Percentiles rank a stretch among this genome's conserved stretches.
These are phyloP conservation scores for Lathyrus tuberosus DNA, from an alignment of 306 rosid genomes.

Conservation along the genomic window DNA sequence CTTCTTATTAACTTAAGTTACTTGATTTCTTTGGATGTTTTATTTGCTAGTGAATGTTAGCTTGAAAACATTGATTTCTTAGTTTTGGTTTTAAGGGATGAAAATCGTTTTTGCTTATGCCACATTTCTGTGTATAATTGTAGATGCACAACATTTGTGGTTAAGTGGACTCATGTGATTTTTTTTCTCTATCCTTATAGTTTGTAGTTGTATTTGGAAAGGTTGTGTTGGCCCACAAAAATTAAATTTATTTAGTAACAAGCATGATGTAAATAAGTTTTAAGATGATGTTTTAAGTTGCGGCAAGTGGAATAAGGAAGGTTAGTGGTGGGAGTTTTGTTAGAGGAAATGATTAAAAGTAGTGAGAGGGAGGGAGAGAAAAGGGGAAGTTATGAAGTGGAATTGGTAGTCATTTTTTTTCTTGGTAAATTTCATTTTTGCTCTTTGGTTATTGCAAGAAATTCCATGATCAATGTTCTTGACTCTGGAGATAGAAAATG, in stretches of 20 bases:
- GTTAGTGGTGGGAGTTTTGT: constrained; percentile 2
- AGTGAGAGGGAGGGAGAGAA: background rate
- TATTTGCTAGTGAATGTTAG: constrained; percentile 21
- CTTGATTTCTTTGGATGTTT: constrained; percentile 21
- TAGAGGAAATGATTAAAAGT: constrained; percentile 18
- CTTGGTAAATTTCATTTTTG: background rate
- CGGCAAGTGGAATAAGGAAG: background rate
- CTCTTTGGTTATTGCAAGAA: constrained; percentile 1
- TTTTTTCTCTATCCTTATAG: constrained; percentile 12
- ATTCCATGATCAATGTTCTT: constrained; percentile 5
- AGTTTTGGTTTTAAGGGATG: constrained; percentile 19
- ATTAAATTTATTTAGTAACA: background rate
- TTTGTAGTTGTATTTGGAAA: constrained; percentile 14
- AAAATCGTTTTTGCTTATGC: constrained; percentile 19
- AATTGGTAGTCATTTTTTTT: background rate
- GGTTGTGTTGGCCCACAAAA: background rate
- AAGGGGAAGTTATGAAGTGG: background rate
- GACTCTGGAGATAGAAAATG: constrained; percentile 6
- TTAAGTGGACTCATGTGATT: background rate
- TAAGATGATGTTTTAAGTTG: background rate
- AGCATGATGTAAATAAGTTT: background rate
- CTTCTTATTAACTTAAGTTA: constrained; percentile 18
- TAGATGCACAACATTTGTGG: constrained; percentile 18
- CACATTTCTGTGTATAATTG: constrained; percentile 7
- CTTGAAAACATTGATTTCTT: background rate